Percentiles rank a stretch among this genome's conserved stretches.
phyloP scores from a whole-genome alignment of 2,329 filamentous ascomycete genomes.

The Cryphonectria carpinicola region DNA sequence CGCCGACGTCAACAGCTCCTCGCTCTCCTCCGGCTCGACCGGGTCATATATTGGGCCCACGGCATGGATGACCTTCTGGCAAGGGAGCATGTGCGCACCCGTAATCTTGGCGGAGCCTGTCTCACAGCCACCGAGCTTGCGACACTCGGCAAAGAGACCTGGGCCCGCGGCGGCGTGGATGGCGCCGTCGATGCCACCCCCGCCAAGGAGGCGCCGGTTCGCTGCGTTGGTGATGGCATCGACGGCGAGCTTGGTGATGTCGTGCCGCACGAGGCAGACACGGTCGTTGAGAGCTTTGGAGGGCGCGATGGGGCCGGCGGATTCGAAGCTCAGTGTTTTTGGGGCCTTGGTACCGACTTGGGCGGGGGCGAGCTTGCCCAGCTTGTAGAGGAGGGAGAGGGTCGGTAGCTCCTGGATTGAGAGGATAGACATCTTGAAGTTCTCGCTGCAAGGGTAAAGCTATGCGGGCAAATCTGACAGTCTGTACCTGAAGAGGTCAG shows the following conservation, averaged over 20 bases:
- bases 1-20: slow-evolving; percentile 59
- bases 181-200: slow-evolving; percentile 87
- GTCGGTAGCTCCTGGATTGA: slow-evolving; percentile 62
- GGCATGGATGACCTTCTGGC: slow-evolving; percentile 81
- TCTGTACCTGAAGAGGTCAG: not conserved
- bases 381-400: slow-evolving; percentile 67
- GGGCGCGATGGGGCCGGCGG: slow-evolving; percentile 33
- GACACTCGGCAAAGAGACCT: slow-evolving; percentile 70
- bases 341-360: slow-evolving; percentile 27
- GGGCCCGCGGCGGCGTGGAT: slow-evolving; percentile 84
- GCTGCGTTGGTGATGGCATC: slow-evolving; percentile 94
- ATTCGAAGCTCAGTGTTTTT: slow-evolving; percentile 32
- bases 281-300: slow-evolving; percentile 68
- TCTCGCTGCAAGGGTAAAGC: not conserved
- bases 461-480: not conserved
- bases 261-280: slow-evolving; percentile 71
- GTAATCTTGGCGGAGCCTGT: slow-evolving; percentile 88
- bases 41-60: slow-evolving; percentile 79
- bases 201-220: slow-evolving; percentile 76
- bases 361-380: slow-evolving; percentile 48
- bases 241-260: slow-evolving; percentile 79
- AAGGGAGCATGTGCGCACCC: slow-evolving; percentile 73
- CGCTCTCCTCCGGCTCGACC: slow-evolving; percentile 44
- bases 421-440: slow-evolving; percentile 43
- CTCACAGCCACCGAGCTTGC: slow-evolving; percentile 69